These are phyloP conservation scores for Mariannaea sp. DNA, from an alignment of 2,329 filamentous ascomycete genomes.

Conservation along the genomic window DNA sequence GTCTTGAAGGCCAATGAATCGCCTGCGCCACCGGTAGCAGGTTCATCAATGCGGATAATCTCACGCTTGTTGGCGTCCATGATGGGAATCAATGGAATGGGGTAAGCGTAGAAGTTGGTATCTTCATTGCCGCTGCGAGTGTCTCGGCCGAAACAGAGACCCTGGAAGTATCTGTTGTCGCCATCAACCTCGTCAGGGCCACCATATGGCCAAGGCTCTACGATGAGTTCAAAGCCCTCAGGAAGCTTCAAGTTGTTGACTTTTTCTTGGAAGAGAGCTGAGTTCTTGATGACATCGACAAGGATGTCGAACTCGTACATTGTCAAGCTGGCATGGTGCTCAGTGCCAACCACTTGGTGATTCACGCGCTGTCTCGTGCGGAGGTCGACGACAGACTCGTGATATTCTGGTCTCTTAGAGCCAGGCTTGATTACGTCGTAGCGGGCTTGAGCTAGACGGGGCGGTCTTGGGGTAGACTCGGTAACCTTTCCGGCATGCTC, in stretches of 20 bases:
- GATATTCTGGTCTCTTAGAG: constrained; percentile 33
- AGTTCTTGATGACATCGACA: constrained; percentile 36
- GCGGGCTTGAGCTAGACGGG: constrained; percentile 50
- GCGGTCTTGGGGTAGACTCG: constrained; percentile 35
- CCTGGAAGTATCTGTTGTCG: constrained; percentile 42
- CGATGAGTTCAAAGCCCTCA: constrained; percentile 38
- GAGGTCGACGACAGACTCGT: constrained; percentile 46
- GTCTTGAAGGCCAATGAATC: constrained; percentile 34
- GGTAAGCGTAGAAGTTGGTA: constrained; percentile 61
- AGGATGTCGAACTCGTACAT: constrained; percentile 46
- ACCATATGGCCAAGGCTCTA: constrained; percentile 44
- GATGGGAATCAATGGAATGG: constrained; percentile 54
- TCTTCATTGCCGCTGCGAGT: constrained; percentile 47
- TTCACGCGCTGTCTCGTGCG: constrained; percentile 29
- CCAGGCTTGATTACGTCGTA: constrained; percentile 42
- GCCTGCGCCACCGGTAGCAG: constrained; percentile 40
- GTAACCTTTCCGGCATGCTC: constrained; percentile 45
- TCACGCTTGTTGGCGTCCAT: constrained; percentile 40
- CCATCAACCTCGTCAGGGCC: constrained; percentile 39
- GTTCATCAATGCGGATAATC: constrained; percentile 42
- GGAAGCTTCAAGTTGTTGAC: constrained; percentile 37
- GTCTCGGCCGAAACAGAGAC: constrained; percentile 41
- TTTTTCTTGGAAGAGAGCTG: constrained; percentile 40
- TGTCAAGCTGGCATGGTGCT: constrained; percentile 40
- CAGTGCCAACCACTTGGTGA: constrained; percentile 36